A percentile compares a stretch with the other conserved stretches of the same genome.
phyloP scores from a whole-genome alignment of 805 yeast genomes.

The Kodamaea hsintzibuensis region DNA sequence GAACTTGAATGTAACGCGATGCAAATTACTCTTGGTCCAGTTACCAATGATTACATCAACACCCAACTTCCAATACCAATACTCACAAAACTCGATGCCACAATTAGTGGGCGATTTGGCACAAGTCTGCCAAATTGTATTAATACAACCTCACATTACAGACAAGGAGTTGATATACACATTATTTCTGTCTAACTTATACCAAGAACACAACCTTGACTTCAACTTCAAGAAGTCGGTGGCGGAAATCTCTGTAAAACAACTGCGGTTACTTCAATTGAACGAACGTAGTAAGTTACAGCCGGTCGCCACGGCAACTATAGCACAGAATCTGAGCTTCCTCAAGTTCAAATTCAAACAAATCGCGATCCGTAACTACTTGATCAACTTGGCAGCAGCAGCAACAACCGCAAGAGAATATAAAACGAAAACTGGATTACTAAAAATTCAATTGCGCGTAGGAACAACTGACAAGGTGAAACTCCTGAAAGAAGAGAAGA shows the following conservation, averaged over 20 bases:
- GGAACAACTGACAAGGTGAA: slow-evolving; percentile 20
- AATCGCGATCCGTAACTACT: slow-evolving; percentile 49
- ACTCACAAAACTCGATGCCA: slow-evolving; percentile 35
- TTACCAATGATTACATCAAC: slow-evolving; percentile 39
- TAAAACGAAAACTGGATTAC: slow-evolving; percentile 37
- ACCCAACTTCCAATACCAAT: slow-evolving; percentile 36
- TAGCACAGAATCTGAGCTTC: slow-evolving; percentile 26
- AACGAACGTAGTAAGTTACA: slow-evolving; percentile 21
- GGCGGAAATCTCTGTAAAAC: slow-evolving; percentile 51
- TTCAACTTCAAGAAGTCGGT: slow-evolving; percentile 44
- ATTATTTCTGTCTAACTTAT: slow-evolving; percentile 44
- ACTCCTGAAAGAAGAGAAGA: slow-evolving; percentile 42
- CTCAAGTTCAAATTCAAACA: slow-evolving; percentile 41
- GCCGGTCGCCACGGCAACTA: slow-evolving; percentile 30
- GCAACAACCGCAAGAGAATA: slow-evolving; percentile 55
- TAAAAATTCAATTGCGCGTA: slow-evolving; percentile 28
- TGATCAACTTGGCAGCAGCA: slow-evolving; percentile 55
- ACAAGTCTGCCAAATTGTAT: slow-evolving; percentile 37
- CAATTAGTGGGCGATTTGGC: slow-evolving; percentile 46
- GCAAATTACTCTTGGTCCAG: slow-evolving; percentile 43
- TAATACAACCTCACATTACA: slow-evolving; percentile 42
- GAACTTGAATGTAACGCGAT: slow-evolving; percentile 53
- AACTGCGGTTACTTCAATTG: slow-evolving; percentile 43
- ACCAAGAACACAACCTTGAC: slow-evolving; percentile 50
- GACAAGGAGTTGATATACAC: slow-evolving; percentile 44